Evolutionary conservation across 2,329 filamentous ascomycete genomes (phyloP).

Genomic region (Aspergillus novofumigatus): DNA sequence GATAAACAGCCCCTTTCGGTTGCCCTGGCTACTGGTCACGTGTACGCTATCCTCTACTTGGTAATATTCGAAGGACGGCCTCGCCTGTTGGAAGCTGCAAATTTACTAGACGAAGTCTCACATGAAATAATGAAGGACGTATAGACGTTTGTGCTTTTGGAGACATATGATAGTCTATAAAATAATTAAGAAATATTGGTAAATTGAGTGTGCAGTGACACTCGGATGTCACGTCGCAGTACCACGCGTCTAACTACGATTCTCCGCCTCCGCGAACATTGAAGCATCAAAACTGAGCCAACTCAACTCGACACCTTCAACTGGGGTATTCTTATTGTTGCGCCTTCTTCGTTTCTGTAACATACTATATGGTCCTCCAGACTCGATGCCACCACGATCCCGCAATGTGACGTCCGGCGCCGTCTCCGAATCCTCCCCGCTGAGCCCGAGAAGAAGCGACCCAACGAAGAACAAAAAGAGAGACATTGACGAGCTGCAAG

Average conservation of each 20-base stretch:
- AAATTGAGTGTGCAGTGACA: background rate
- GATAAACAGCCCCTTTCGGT: slow-evolving; percentile 34
- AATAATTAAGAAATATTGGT: background rate
- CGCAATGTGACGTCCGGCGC: slow-evolving; percentile 11
- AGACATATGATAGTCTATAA: background rate
- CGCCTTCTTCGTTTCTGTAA: background rate
- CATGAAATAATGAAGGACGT: background rate
- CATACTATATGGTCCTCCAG: background rate
- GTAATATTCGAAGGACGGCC: slow-evolving; percentile 7
- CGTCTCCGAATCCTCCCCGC: slow-evolving; percentile 2
- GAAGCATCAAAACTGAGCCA: background rate
- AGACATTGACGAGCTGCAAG: slow-evolving; percentile 21
- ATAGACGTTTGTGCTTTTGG: background rate
- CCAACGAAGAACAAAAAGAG: slow-evolving; percentile 20
- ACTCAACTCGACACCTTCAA: background rate
- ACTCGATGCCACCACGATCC: slow-evolving; percentile 15
- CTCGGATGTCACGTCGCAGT: background rate
- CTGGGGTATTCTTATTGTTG: background rate
- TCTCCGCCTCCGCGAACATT: background rate
- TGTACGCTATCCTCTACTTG: slow-evolving; percentile 12
- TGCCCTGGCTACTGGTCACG: slow-evolving; percentile 31
- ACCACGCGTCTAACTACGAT: background rate
- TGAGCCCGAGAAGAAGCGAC: slow-evolving; percentile 1
- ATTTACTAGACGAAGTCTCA: background rate
- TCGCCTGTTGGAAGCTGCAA: background rate